Conservation (phyloP, 2,329 filamentous ascomycete species). For the Penicillium paneum region DNA sequence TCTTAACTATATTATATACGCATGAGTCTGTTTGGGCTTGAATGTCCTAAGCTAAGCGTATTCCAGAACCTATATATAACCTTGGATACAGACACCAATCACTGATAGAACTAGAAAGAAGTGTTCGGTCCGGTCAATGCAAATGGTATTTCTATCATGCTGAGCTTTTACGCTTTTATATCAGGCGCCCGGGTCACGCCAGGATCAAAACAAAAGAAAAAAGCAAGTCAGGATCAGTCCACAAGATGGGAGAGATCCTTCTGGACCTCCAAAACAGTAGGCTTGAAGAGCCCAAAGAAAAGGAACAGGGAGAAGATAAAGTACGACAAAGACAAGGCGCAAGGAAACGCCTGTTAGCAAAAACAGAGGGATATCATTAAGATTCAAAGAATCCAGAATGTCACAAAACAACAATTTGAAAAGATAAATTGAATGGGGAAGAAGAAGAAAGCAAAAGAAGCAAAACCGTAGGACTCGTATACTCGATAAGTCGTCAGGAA, state of each 20-base stretch:
- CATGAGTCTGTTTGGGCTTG: too few species aligned
- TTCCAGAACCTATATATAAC: too few species aligned
- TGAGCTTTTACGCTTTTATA: slow-evolving; percentile 25
- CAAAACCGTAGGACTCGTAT: slow-evolving; percentile 25
- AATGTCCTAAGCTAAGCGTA: too few species aligned
- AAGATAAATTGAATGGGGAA: not conserved
- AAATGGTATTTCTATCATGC: slow-evolving; percentile 23
- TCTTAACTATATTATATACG: too few species aligned
- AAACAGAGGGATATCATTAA: slow-evolving; percentile 32
- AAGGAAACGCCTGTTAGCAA: slow-evolving; percentile 13
- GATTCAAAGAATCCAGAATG: slow-evolving; percentile 25
- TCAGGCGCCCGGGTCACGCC: slow-evolving; percentile 3
- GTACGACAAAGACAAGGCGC: slow-evolving; percentile 12
- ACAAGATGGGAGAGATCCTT: not conserved
- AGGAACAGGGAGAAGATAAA: slow-evolving; percentile 10
- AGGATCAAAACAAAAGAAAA: slow-evolving; percentile 6
- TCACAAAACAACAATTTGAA: slow-evolving; percentile 13
- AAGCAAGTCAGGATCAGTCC: slow-evolving; percentile 1
- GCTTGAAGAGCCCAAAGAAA: slow-evolving; percentile 6
- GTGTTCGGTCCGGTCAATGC: not conserved
- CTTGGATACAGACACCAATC: too few species aligned
- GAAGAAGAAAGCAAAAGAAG: slow-evolving; percentile 3
- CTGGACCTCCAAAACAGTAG: not conserved
- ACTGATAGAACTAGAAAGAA: too few species aligned
- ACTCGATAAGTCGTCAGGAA: slow-evolving; percentile 28